Conservation (phyloP, 1,139 yeast genomes). For the Saccharomycopsis hybrid region DNA sequence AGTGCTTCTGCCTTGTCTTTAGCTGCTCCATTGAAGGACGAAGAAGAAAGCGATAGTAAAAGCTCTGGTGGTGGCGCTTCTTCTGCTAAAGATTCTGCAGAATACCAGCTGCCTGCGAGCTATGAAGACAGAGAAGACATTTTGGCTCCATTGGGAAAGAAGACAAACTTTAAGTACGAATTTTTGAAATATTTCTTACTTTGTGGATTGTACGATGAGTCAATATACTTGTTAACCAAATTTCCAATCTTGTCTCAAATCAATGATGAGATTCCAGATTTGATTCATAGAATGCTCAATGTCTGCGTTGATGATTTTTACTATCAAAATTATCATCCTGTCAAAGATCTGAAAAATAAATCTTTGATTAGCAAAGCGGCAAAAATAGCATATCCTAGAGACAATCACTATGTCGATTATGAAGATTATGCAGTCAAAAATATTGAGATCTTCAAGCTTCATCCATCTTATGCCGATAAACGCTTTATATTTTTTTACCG, state of each 20-base stretch:
- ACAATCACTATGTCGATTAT: slow-evolving; percentile 31
- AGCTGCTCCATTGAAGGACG: slow-evolving; percentile 79
- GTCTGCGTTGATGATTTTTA: slow-evolving; percentile 47
- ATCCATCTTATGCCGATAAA: slow-evolving; percentile 29
- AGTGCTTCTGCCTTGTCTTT: slow-evolving; percentile 76
- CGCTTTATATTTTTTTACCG: slow-evolving; percentile 43
- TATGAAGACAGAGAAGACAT: slow-evolving; percentile 6
- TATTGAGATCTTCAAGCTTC: slow-evolving; percentile 22
- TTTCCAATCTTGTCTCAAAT: slow-evolving; percentile 60
- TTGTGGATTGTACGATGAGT: slow-evolving; percentile 60
- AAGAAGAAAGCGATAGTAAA: slow-evolving; percentile 34
- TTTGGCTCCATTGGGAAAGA: slow-evolving; percentile 15
- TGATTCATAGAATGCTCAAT: slow-evolving; percentile 45
- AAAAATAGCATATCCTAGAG: slow-evolving; percentile 29
- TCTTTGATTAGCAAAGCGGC: slow-evolving; percentile 25
- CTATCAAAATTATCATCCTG: slow-evolving; percentile 25
- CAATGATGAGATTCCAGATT: slow-evolving; percentile 45
- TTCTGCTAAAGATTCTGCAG: slow-evolving; percentile 16
- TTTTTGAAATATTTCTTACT: slow-evolving; percentile 50
- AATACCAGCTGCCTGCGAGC: slow-evolving; percentile 14
- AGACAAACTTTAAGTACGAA: slow-evolving; percentile 30
- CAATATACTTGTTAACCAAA: slow-evolving; percentile 51
- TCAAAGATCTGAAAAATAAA: slow-evolving; percentile 26
- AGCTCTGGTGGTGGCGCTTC: slow-evolving; percentile 27
- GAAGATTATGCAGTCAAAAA: slow-evolving; percentile 28